Evolutionary conservation across 306 rosid species (phyloP).

Genomic region (Vigna trinervia): DNA sequence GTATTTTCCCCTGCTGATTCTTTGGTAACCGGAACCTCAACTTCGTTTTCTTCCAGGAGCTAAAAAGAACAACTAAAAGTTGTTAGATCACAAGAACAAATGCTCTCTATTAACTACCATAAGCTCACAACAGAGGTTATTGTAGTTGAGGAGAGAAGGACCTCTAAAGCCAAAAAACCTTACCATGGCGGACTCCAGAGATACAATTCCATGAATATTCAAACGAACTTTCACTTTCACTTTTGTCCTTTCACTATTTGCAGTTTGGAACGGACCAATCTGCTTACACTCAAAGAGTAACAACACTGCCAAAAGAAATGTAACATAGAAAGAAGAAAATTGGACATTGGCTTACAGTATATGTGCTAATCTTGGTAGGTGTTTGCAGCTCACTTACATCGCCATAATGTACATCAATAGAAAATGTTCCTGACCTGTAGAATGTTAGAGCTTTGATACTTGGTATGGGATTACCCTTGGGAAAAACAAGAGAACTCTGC

Average conservation of each 20-base stretch:
- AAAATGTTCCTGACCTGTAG: slow-evolving; percentile 79
- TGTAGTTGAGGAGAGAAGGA: not conserved
- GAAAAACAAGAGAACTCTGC: slow-evolving; percentile 69
- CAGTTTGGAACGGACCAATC: slow-evolving; percentile 89
- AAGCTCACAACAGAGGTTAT: slow-evolving; percentile 5
- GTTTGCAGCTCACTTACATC: slow-evolving; percentile 66
- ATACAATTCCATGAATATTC: slow-evolving; percentile 84
- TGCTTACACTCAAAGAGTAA: slow-evolving; percentile 46
- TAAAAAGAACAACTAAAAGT: slow-evolving; percentile 28
- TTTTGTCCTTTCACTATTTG: slow-evolving; percentile 68
- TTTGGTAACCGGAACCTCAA: slow-evolving; percentile 76
- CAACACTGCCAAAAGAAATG: not conserved
- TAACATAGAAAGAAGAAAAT: not conserved
- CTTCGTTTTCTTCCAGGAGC: slow-evolving; percentile 91
- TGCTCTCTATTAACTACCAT: not conserved
- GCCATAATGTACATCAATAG: slow-evolving; percentile 73
- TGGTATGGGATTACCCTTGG: slow-evolving; percentile 84
- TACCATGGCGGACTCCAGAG: slow-evolving; percentile 79
- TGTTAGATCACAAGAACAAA: slow-evolving; percentile 1
- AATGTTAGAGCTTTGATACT: slow-evolving; percentile 87
- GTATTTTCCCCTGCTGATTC: slow-evolving; percentile 58
- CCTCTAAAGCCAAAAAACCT: slow-evolving; percentile 39
- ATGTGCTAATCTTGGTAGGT: slow-evolving; percentile 80
- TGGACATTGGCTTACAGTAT: slow-evolving; percentile 59
- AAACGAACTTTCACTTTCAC: slow-evolving; percentile 85